Conservation (phyloP, 495 filamentous ascomycete species). For the Trichoderma virens region DNA sequence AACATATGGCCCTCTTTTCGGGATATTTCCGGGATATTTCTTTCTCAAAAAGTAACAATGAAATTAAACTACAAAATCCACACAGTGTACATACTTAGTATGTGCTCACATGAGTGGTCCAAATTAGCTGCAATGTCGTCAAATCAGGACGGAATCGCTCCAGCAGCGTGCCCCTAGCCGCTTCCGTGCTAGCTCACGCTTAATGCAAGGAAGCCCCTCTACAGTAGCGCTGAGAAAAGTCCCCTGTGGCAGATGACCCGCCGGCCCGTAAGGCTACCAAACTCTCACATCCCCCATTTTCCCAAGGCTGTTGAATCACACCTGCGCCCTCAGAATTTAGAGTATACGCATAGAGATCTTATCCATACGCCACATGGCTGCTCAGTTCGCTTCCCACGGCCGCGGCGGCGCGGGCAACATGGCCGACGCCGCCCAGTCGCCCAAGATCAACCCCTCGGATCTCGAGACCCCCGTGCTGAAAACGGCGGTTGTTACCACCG, state of each 20-base stretch:
- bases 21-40: no score
- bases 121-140: no score
- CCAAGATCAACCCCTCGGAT: conserved; percentile 45
- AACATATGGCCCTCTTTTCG: no score
- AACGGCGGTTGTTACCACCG: conserved; percentile 73
- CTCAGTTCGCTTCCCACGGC: conserved; percentile 35
- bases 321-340: not conserved
- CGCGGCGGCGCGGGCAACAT: conserved; percentile 69
- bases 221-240: not conserved
- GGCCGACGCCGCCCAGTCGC: conserved; percentile 44
- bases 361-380: conserved; percentile 19
- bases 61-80: no score
- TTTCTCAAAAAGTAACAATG: no score
- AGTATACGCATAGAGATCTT: not conserved
- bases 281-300: not conserved
- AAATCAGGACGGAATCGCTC: no score
- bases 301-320: no score
- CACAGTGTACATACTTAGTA: no score
- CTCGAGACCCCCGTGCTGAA: conserved; percentile 80
- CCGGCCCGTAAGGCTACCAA: conserved; percentile 2
- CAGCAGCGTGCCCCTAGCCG: not conserved
- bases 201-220: not conserved
- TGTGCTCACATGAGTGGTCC: no score
- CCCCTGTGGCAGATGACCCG: conserved; percentile 4
- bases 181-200: not conserved